Base-by-base conservation (phyloP, 352 stramenopile species). In the Phytophthora fragariae region DNA sequence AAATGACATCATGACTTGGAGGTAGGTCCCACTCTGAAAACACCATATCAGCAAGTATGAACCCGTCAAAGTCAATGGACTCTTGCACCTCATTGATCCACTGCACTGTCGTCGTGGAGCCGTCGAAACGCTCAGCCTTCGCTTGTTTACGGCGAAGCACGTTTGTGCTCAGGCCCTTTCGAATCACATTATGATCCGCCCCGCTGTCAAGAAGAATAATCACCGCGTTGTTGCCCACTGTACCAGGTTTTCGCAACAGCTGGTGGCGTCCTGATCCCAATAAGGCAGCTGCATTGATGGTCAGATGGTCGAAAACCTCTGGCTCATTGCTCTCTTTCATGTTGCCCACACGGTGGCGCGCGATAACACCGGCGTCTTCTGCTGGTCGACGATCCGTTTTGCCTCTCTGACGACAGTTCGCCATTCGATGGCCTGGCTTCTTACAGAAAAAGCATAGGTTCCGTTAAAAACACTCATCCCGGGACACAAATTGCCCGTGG, bases 401-500 rank as follows among this genome's bases (percentile, higher is more conserved):
- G 24, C 24, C 24, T 27, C 24, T 27, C 24, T 27, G 24, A 27
- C 53, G 15, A 17, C 53, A 58, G 29, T 46, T 29, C 11, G 29
- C 15, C 53, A 58, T 58, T 29, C 53, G 29, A 14, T 58, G 53
- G n/a, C 27, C 31, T 2, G 46, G 31, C 50, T n/a, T 29, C 59
- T 57, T 57, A 27, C 29, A 65, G 4, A 29, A 31, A 29, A 65
- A 65, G 33, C 17, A 58, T 1, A 57, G n/a, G 39, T 57, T 65
- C 1, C 27, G 59, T 5, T 46, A 31, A 29, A 65, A 50, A 24
- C 59, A 65, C 47, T 57, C 59, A 9, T 65, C 29, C 15, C 24
- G 17, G 33, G 57, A 65, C 11, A 27, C 24, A 27, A 27, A 27
- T 27, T 27, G 24, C 24, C 24, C 59, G 59, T 8, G 59, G n/a